A percentile compares a stretch with the other conserved stretches of the same genome.
Evolutionary conservation across 768 basidiomycete species (phyloP).

Genomic region (Boletus barrowsii): DNA sequence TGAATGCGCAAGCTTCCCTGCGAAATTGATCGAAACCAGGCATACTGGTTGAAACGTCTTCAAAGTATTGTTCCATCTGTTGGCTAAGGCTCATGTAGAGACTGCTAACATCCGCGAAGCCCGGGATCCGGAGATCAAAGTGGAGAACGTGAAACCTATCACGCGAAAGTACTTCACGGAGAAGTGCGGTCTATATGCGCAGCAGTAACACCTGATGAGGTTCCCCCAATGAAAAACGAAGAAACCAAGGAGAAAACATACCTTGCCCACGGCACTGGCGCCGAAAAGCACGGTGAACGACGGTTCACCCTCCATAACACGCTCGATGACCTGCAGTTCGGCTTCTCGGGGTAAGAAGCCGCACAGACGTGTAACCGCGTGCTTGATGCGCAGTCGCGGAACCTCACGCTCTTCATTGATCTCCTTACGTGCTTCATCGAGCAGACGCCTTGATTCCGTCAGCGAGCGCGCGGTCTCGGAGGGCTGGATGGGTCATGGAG

Average conservation of each 20-base stretch:
- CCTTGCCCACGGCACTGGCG: constrained; percentile 81
- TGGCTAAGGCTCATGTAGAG: constrained; percentile 73
- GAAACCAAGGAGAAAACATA: constrained; percentile 18
- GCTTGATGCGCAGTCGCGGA: constrained; percentile 64
- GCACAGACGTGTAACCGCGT: constrained; percentile 75
- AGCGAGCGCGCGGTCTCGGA: constrained; percentile 76
- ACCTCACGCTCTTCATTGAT: constrained; percentile 66
- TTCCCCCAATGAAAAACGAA: background rate
- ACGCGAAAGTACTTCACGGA: constrained; percentile 71
- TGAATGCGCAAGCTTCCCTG: constrained; percentile 76
- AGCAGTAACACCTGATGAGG: background rate
- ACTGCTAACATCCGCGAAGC: constrained; percentile 77
- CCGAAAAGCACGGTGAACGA: constrained; percentile 81
- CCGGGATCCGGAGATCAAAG: constrained; percentile 80
- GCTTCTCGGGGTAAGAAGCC: constrained; percentile 68
- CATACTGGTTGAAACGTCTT: constrained; percentile 52
- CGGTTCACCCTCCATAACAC: constrained; percentile 62
- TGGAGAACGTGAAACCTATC: constrained; percentile 75
- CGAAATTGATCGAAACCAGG: constrained; percentile 71
- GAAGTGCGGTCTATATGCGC: constrained; percentile 59
- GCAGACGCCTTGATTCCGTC: constrained; percentile 68
- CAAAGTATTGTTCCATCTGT: constrained; percentile 82
- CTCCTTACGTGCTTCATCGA: constrained; percentile 77
- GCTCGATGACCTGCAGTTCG: constrained; percentile 64
- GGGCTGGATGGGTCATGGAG: constrained; percentile 45